phyloP scores from a whole-genome alignment of 768 basidiomycete species.

The Mycena metata region DNA sequence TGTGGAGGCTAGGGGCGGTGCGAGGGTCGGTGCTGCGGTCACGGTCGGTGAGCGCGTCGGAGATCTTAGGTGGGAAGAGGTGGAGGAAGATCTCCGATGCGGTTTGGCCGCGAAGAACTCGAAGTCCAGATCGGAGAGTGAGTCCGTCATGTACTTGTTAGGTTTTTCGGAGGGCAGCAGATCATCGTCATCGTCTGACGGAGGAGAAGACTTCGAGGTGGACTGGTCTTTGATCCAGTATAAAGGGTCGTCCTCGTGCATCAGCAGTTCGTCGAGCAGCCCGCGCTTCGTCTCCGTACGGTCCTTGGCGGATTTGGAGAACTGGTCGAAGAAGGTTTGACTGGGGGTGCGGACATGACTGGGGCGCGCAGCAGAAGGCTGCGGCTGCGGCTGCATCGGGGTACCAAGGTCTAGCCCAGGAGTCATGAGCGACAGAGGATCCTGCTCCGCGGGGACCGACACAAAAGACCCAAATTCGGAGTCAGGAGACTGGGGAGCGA shows the following conservation, averaged over 20 bases:
- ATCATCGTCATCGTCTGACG: slow-evolving; percentile 27
- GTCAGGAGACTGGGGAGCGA: slow-evolving; percentile 44
- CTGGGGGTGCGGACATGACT: slow-evolving; percentile 46
- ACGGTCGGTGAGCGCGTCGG: slow-evolving; percentile 37
- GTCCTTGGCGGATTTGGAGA: slow-evolving; percentile 68
- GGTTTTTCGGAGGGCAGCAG: slow-evolving; percentile 34
- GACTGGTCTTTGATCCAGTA: slow-evolving; percentile 62
- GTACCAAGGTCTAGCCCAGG: slow-evolving; percentile 28
- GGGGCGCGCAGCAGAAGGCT: slow-evolving; percentile 9
- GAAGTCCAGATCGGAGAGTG: slow-evolving; percentile 53
- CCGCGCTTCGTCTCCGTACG: slow-evolving; percentile 66
- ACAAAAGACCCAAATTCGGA: slow-evolving; percentile 76
- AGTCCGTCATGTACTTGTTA: slow-evolving; percentile 34
- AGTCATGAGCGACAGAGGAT: slow-evolving; percentile 57
- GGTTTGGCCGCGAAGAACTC: slow-evolving; percentile 51
- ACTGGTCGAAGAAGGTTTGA: slow-evolving; percentile 71
- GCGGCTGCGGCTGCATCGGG: slow-evolving; percentile 8
- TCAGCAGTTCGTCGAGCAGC: slow-evolving; percentile 73
- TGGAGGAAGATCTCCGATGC: slow-evolving; percentile 34
- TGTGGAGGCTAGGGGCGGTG: slow-evolving; percentile 32
- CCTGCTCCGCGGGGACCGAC: slow-evolving; percentile 65
- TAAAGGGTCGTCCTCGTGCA: slow-evolving; percentile 79
- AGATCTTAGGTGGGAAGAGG: slow-evolving; percentile 31
- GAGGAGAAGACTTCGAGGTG: background rate
- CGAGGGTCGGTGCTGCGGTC: slow-evolving; percentile 21